phyloP scores from a whole-genome alignment of 345 rosid genomes.

The Cardamine resedifolia region DNA sequence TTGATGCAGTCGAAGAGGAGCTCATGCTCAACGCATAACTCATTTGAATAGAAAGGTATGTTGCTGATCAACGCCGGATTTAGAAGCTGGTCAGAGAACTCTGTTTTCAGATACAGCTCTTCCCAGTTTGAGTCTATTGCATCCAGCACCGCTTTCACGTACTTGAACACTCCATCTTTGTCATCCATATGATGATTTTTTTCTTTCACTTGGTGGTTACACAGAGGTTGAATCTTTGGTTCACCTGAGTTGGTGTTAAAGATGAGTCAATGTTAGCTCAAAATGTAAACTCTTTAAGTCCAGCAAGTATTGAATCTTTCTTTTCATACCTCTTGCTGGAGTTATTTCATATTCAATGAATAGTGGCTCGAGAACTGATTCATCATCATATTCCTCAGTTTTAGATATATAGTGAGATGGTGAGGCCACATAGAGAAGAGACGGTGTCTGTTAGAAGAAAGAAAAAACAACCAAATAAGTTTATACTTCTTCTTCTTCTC shows the following conservation, averaged over 20 bases:
- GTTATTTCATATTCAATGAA: constrained; percentile 59
- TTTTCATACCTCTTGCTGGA: constrained; percentile 60
- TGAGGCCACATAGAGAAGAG: constrained; percentile 49
- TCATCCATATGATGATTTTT: constrained; percentile 27
- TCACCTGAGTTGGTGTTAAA: constrained; percentile 48
- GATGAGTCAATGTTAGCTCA: constrained; percentile 35
- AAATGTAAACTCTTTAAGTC: constrained; percentile 27
- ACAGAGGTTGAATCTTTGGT: constrained; percentile 41
- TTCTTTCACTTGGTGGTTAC: too few species aligned
- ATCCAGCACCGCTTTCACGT: constrained; percentile 57
- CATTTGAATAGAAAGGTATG: constrained; percentile 54
- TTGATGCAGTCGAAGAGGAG: constrained; percentile 76
- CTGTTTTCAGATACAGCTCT: constrained; percentile 60
- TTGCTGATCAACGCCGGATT: constrained; percentile 53
- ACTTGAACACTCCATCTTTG: constrained; percentile 47
- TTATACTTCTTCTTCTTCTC: background rate
- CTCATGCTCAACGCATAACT: constrained; percentile 51
- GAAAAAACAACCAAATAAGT: background rate
- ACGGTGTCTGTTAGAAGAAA: constrained; percentile 42
- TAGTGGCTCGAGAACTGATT: constrained; percentile 57
- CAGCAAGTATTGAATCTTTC: constrained; percentile 52
- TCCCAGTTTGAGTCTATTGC: constrained; percentile 64
- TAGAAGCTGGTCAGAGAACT: constrained; percentile 61
- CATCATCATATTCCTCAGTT: constrained; percentile 29
- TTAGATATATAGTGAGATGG: constrained; percentile 42